Evolutionary conservation across 106 monocot genomes (phyloP).

Genomic region (Phalaenopsis aphrodite): DNA sequence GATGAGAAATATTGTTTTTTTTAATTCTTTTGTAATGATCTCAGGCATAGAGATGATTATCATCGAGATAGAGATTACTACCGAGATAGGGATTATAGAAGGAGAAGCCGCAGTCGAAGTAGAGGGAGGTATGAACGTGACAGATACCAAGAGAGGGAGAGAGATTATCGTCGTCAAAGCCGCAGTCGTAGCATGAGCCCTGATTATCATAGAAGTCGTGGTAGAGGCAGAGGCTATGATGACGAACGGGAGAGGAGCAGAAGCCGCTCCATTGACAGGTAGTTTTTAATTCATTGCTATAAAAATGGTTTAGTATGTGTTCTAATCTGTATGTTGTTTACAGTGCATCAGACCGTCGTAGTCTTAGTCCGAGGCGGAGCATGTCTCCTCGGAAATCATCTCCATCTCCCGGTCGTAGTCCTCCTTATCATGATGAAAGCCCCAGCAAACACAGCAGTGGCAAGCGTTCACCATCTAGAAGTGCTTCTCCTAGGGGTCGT

Average conservation of each 20-base stretch:
- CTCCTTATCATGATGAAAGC: conserved; percentile 21
- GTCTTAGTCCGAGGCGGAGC: conserved; percentile 24
- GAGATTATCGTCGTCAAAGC: conserved; percentile 42
- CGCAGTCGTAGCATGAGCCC: conserved; percentile 55
- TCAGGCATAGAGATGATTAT: conserved; percentile 36
- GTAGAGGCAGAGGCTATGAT: conserved; percentile 24
- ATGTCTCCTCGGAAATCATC: conserved; percentile 23
- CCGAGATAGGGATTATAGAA: conserved; percentile 11
- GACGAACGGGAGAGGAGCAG: conserved; percentile 33
- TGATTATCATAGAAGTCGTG: conserved; percentile 38
- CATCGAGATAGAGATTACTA: conserved; percentile 16
- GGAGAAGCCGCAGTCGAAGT: conserved; percentile 41
- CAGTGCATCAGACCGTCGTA: conserved; percentile 25
- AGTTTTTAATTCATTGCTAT: conserved; percentile 2
- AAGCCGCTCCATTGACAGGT: conserved; percentile 46
- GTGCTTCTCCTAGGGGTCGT: conserved; percentile 32
- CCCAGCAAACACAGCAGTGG: conserved; percentile 21
- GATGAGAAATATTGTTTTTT: neutral
- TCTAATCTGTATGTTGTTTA: conserved; percentile 9
- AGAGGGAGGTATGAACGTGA: conserved; percentile 41
- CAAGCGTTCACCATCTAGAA: conserved; percentile 28
- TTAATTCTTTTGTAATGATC: neutral
- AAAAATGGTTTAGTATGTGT: neutral
- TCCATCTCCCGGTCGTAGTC: conserved; percentile 4
- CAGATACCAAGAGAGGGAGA: conserved; percentile 35